Evolutionary conservation across 2,329 filamentous ascomycete species (phyloP).

Genomic region (Colletotrichum spaethianum): DNA sequence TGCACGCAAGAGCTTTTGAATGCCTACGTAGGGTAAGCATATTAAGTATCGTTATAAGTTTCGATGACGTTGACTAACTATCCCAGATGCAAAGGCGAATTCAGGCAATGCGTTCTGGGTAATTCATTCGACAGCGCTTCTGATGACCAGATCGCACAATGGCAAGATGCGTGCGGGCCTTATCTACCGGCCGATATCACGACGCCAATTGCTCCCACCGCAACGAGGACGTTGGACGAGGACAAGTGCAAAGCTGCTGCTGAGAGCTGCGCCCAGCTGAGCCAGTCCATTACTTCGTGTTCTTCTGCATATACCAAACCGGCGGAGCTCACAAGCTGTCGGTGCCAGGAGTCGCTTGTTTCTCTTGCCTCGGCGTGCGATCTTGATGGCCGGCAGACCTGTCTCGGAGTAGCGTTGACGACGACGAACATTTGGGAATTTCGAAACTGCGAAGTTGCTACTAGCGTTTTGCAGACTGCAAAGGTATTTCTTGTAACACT

Average conservation of each 20-base stretch:
- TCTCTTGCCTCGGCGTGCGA: conserved; percentile 17
- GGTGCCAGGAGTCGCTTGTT: conserved; percentile 9
- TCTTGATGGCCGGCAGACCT: background rate
- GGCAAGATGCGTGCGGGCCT: conserved; percentile 21
- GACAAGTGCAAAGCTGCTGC: background rate
- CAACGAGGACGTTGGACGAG: conserved; percentile 14
- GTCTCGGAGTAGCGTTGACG: background rate
- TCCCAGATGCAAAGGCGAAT: conserved; percentile 20
- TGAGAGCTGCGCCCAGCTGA: conserved; percentile 21
- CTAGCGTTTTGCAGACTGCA: background rate
- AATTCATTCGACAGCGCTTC: conserved; percentile 13
- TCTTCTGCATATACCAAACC: background rate
- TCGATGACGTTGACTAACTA: background rate
- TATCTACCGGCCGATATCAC: background rate
- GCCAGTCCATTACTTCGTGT: conserved; percentile 1
- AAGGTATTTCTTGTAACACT: background rate
- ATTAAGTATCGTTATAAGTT: background rate
- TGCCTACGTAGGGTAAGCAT: conserved; percentile 21
- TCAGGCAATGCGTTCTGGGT: conserved; percentile 5
- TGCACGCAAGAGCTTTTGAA: conserved; percentile 18
- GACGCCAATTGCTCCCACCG: background rate
- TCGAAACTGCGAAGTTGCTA: conserved; percentile 7
- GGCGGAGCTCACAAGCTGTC: conserved; percentile 20
- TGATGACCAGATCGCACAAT: conserved; percentile 9
- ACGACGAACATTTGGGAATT: conserved; percentile 13